These are phyloP conservation scores for Larix sibirica DNA, from an alignment of 83 land plant species.

Conservation along the genomic window DNA sequence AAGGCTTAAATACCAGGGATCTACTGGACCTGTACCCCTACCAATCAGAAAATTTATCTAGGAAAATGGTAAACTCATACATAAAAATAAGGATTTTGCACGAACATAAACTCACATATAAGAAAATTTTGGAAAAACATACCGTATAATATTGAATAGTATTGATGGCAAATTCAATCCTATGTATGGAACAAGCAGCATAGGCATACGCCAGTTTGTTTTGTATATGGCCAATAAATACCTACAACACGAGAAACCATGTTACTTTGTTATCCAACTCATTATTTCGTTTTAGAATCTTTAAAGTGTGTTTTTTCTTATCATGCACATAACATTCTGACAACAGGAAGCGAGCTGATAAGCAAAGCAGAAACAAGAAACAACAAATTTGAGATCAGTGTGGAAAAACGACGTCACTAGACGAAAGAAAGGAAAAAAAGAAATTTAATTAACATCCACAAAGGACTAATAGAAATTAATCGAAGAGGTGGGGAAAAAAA, in stretches of 20 bases:
- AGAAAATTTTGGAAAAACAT: neutral
- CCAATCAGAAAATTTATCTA: neutral
- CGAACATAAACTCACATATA: neutral
- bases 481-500: neutral
- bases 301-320: neutral
- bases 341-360: neutral
- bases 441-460: neutral
- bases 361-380: neutral
- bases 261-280: neutral
- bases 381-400: neutral
- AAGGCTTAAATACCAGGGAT: neutral
- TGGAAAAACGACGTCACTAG: neutral
- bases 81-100: neutral
- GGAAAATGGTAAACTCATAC: neutral
- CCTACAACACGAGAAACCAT: constrained; percentile 5
- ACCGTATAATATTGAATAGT: constrained; percentile 15
- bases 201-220: neutral
- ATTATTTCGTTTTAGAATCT: neutral
- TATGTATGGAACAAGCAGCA: constrained; percentile 1
- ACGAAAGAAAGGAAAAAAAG: neutral
- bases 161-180: constrained; percentile 15
- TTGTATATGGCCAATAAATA: neutral
- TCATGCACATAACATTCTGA: neutral
- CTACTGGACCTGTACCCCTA: no score
- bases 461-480: neutral